Evolutionary conservation across 352 stramenopile genomes (phyloP).

Genomic region (Globisporangium heterothallicum): DNA sequence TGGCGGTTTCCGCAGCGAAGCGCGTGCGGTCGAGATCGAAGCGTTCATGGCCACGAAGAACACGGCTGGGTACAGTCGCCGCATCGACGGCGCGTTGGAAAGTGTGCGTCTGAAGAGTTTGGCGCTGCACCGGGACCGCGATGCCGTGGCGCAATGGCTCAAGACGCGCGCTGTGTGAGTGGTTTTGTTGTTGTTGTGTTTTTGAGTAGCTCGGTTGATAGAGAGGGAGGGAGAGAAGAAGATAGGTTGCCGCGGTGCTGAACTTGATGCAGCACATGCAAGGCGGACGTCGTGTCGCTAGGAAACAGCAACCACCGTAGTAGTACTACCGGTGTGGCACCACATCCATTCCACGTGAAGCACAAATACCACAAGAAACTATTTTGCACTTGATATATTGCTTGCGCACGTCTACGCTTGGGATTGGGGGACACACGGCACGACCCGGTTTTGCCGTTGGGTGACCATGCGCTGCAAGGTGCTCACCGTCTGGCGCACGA

Average conservation of each 20-base stretch:
- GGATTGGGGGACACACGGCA: constrained; percentile 13
- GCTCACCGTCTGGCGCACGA: constrained; percentile 15
- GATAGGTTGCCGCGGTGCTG: too few relatives aligned
- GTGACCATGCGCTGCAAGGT: constrained; percentile 59
- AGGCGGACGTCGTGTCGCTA: too few relatives aligned
- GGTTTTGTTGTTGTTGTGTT: too few relatives aligned
- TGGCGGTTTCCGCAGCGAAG: constrained; percentile 37
- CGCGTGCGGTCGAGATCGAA: constrained; percentile 45
- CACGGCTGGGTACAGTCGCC: constrained; percentile 44
- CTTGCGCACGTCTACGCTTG: too few relatives aligned
- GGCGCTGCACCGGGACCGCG: constrained; percentile 42
- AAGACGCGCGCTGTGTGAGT: constrained; percentile 14
- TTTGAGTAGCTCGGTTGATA: too few relatives aligned
- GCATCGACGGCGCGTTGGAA: constrained; percentile 54
- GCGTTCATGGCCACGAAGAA: constrained; percentile 54
- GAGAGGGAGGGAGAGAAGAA: too few relatives aligned
- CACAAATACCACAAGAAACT: too few relatives aligned
- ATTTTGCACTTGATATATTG: too few relatives aligned
- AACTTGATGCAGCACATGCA: too few relatives aligned
- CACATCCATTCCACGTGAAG: too few relatives aligned
- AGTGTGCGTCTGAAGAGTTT: constrained; percentile 49
- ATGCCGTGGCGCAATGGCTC: constrained; percentile 53
- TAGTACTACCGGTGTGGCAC: too few relatives aligned
- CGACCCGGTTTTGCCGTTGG: constrained; percentile 49
- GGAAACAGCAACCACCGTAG: too few relatives aligned